phyloP scores from a whole-genome alignment of 208 protist genomes.

The Wallacemonas sp. region DNA sequence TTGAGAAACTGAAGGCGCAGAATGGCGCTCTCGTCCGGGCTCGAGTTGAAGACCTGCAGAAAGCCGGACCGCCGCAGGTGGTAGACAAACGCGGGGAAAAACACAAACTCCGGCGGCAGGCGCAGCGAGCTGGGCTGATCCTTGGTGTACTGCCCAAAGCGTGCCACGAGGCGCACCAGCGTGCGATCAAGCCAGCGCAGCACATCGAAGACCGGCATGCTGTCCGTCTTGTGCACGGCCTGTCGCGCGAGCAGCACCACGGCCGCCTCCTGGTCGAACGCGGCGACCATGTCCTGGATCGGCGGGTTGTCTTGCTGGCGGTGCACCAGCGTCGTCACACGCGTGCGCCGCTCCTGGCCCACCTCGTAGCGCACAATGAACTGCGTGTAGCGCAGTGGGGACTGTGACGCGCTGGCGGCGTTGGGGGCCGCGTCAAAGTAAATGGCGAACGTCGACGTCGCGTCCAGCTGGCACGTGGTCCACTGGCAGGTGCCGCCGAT shows the following conservation, averaged over 20 bases:
- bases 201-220: slow-evolving; percentile 96
- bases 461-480: slow-evolving; percentile 95
- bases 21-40: slow-evolving; percentile 98
- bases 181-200: slow-evolving; percentile 98
- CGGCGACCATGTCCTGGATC: slow-evolving; percentile 62
- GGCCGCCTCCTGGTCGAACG: slow-evolving; percentile 98
- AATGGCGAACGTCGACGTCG: slow-evolving; percentile 93
- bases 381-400: slow-evolving; percentile 86
- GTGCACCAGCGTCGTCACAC: slow-evolving; percentile 89
- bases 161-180: slow-evolving; percentile 97
- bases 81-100: slow-evolving; percentile 99
- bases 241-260: slow-evolving; percentile 97
- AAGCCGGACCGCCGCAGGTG: slow-evolving; percentile 97
- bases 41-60: slow-evolving; percentile 97
- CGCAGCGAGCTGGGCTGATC: slow-evolving; percentile 92
- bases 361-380: slow-evolving; percentile 97
- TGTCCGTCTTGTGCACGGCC: slow-evolving; percentile 96
- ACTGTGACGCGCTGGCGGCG: slow-evolving; percentile 24
- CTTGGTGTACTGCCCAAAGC: slow-evolving; percentile 94
- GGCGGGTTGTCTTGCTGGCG: slow-evolving; percentile 48
- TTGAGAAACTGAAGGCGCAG: slow-evolving; percentile 96
- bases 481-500: slow-evolving; percentile 97
- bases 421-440: slow-evolving; percentile 96
- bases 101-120: slow-evolving; percentile 92
- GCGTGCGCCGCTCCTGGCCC: slow-evolving; percentile 68